Conservation (phyloP, 78 protist species). For the Planoprotostelium fungivorum region DNA sequence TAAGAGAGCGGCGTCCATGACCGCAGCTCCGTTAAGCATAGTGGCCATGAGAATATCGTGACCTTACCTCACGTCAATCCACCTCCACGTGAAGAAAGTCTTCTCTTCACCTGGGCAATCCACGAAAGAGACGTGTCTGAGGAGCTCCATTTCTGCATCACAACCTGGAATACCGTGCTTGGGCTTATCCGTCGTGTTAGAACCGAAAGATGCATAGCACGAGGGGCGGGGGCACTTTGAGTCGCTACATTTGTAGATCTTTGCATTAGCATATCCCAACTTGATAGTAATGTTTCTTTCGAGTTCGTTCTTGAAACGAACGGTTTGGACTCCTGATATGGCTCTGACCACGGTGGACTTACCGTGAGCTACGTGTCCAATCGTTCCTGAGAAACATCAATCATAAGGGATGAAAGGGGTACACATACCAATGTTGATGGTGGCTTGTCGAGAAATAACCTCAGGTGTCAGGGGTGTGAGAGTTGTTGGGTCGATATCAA, state of each 20-base stretch:
- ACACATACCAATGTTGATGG: conserved; percentile 95
- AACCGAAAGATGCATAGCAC: conserved; percentile 77
- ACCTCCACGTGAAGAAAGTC: not conserved
- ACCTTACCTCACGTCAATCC: conserved; percentile 49
- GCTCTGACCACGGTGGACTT: conserved; percentile 99
- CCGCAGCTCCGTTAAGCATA: conserved; percentile 99
- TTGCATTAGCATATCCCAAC: conserved; percentile 99
- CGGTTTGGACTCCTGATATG: conserved; percentile 96
- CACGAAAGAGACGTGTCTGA: conserved; percentile 88
- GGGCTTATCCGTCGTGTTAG: conserved; percentile 63
- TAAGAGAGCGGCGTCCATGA: conserved; percentile 99
- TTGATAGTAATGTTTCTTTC: conserved; percentile 99
- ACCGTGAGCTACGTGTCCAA: conserved; percentile 99
- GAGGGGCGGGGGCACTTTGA: conserved; percentile 89
- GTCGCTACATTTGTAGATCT: conserved; percentile 86
- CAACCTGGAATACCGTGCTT: conserved; percentile 75
- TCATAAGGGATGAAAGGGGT: not conserved
- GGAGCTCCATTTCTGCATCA: conserved; percentile 65
- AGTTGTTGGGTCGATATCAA: conserved; percentile 27
- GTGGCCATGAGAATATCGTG: conserved; percentile 99
- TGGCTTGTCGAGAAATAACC: conserved; percentile 97
- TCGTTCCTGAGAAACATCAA: conserved; percentile 73
- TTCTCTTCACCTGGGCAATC: conserved; percentile 66
- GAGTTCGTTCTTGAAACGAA: conserved; percentile 94
- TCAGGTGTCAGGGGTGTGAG: conserved; percentile 87